Conservation (phyloP, 2,329 filamentous ascomycete species). For the Alternaria sp. region DNA sequence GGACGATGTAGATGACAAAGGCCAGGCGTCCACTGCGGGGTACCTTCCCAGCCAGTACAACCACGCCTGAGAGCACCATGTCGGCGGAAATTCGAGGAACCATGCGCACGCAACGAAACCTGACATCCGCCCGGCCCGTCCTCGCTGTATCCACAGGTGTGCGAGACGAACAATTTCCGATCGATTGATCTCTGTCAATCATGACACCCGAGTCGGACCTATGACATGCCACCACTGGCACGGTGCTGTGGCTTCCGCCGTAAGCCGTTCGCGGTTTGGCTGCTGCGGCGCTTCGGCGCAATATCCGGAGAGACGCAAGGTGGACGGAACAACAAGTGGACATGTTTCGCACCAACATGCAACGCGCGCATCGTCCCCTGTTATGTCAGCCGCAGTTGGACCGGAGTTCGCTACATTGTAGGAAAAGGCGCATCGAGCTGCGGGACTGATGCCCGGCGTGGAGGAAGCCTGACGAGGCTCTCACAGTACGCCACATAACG, state of each 20-base stretch:
- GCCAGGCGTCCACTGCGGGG: conserved; percentile 21
- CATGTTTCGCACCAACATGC: conserved; percentile 9
- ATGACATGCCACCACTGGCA: conserved; percentile 10
- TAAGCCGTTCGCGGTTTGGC: conserved; percentile 9
- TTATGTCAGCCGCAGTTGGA: conserved; percentile 21
- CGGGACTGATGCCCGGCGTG: conserved; percentile 6
- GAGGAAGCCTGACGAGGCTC: conserved; percentile 6
- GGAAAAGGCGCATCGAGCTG: conserved; percentile 2
- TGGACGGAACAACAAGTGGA: conserved; percentile 15
- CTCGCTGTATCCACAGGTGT: conserved; percentile 2
- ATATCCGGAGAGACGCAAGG: conserved; percentile 14
- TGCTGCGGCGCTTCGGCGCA: conserved; percentile 17
- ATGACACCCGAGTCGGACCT: conserved; percentile 4
- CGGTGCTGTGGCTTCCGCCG: conserved; percentile 7
- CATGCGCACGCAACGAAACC: conserved; percentile 8
- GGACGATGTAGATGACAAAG: conserved; percentile 20
- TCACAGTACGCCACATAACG: conserved; percentile 2
- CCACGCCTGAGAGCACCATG: conserved; percentile 16
- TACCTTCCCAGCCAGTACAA: conserved; percentile 30
- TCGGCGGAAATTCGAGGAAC: conserved; percentile 1
- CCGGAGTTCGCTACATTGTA: conserved; percentile 11
- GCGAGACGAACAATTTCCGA: conserved; percentile 7
- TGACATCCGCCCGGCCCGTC: conserved; percentile 4
- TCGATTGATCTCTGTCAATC: conserved; percentile 5
- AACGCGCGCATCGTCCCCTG: conserved; percentile 11